Percentiles rank a stretch among this genome's conserved stretches.
Conservation (phyloP, 805 yeast species). For the Nakazawaea wickerhamii region DNA sequence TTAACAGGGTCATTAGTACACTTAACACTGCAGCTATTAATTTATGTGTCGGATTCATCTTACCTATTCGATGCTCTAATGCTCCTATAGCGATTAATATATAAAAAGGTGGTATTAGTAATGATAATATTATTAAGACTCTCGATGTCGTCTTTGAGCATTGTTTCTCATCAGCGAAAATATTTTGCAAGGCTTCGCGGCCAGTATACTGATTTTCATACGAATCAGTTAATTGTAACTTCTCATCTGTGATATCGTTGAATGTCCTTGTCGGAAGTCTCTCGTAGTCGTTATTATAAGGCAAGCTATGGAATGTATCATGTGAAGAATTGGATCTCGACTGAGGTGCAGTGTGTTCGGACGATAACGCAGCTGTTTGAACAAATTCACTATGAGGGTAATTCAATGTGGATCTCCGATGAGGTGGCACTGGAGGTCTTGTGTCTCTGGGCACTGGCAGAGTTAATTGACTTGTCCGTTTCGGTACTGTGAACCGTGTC, state of each 20-base stretch:
- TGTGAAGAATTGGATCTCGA: background rate
- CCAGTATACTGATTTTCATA: background rate
- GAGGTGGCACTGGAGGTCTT: too few species aligned
- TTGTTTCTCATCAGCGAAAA: background rate
- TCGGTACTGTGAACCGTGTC: too few species aligned
- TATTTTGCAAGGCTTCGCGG: background rate
- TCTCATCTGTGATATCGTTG: background rate
- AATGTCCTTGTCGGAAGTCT: background rate
- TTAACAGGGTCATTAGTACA: background rate
- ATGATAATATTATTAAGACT: constrained; percentile 3
- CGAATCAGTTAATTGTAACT: background rate
- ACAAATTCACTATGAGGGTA: too few species aligned
- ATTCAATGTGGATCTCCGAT: too few species aligned
- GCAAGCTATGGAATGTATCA: background rate
- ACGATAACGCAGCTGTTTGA: too few species aligned
- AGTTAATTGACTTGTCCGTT: too few species aligned
- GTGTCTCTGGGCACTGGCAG: too few species aligned
- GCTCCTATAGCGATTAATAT: constrained; percentile 6
- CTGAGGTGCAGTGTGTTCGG: background rate
- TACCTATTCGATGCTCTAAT: constrained; percentile 7
- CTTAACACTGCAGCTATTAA: constrained; percentile 6
- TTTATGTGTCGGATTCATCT: background rate
- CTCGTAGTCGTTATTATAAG: background rate
- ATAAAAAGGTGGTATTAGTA: constrained; percentile 12
- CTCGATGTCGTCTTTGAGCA: constrained; percentile 4